These are phyloP conservation scores for Bolboschoenoplectus hybrid DNA, from an alignment of 202 grass and related monocot genomes.

Conservation along the genomic window DNA sequence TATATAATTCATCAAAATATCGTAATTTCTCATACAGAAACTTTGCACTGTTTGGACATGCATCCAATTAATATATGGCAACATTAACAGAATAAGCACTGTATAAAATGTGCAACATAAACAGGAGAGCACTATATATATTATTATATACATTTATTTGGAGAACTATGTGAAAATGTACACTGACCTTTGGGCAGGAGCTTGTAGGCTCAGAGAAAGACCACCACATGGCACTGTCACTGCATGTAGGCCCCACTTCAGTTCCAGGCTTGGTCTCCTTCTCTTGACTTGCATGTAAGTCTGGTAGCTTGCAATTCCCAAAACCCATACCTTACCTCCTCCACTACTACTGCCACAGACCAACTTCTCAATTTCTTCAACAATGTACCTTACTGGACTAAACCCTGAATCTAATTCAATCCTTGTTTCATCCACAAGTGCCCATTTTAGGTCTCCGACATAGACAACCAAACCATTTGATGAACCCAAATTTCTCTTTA, in stretches of 20 bases:
- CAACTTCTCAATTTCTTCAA: slow-evolving; percentile 54
- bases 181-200: slow-evolving; percentile 36
- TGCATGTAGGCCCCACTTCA: slow-evolving; percentile 62
- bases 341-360: slow-evolving; percentile 40
- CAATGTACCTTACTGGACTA: slow-evolving; percentile 59
- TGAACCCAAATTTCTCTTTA: slow-evolving; percentile 49
- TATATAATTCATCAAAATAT: neutral
- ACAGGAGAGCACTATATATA: neutral
- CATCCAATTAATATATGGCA: neutral
- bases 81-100: slow-evolving; percentile 1
- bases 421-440: slow-evolving; percentile 52
- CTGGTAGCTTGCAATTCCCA: slow-evolving; percentile 63
- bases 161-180: neutral
- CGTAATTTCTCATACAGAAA: neutral
- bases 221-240: slow-evolving; percentile 57
- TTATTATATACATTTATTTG: neutral
- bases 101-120: neutral
- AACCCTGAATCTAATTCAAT: slow-evolving; percentile 38
- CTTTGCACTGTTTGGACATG: neutral
- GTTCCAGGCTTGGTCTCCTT: slow-evolving; percentile 48
- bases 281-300: slow-evolving; percentile 67
- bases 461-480: slow-evolving; percentile 56
- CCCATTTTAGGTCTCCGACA: slow-evolving; percentile 74
- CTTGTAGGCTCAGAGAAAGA: slow-evolving; percentile 50
- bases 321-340: slow-evolving; percentile 53